Evolutionary conservation across 495 filamentous ascomycete genomes (phyloP).

Genomic region (Xylaria longipes): DNA sequence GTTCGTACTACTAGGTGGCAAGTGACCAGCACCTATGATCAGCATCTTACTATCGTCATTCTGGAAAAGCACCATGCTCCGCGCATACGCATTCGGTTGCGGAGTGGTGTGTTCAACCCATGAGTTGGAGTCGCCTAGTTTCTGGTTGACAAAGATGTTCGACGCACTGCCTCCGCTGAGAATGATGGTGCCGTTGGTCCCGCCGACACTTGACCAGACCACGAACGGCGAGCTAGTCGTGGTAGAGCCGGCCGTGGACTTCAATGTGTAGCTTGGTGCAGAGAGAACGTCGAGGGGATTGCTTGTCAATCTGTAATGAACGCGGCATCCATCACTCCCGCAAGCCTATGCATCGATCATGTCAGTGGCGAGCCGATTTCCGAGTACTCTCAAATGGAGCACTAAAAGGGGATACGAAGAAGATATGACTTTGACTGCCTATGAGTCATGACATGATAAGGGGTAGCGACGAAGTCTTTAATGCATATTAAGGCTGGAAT

Average conservation of each 20-base stretch:
- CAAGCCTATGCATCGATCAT: conserved; percentile 46
- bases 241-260: conserved; percentile 51
- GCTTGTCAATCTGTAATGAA: conserved; percentile 48
- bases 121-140: conserved; percentile 56
- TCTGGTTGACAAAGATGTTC: conserved; percentile 65
- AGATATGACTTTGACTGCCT: background rate
- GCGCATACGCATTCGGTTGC: conserved; percentile 57
- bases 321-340: conserved; percentile 56
- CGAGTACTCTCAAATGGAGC: background rate
- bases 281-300: conserved; percentile 15
- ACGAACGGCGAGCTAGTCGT: conserved; percentile 57
- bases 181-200: conserved; percentile 63
- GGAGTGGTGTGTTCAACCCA: conserved; percentile 60
- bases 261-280: conserved; percentile 43
- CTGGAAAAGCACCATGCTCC: conserved; percentile 55
- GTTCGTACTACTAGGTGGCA: conserved; percentile 52
- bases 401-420: background rate
- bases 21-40: conserved; percentile 50
- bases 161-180: conserved; percentile 58
- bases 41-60: conserved; percentile 46
- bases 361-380: background rate
- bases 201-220: conserved; percentile 60
- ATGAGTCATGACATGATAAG: no score
- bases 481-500: background rate
- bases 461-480: background rate